Base-by-base conservation (phyloP, 495 filamentous ascomycete genomes). In the Neurospora sp. region DNA sequence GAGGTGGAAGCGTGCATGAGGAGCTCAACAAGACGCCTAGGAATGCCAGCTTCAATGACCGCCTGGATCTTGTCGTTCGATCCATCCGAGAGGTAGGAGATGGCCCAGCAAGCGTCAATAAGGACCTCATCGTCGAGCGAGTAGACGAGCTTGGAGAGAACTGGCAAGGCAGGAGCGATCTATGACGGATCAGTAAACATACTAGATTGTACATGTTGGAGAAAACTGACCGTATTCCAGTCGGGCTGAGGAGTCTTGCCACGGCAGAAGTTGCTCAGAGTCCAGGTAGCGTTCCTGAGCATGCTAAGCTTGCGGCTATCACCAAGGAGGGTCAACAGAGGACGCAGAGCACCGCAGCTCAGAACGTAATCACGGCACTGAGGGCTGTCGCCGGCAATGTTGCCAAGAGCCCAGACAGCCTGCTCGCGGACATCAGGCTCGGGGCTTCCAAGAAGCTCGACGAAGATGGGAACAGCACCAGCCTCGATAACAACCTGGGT, bases 41-140 rank as follows among this genome's bases (percentile, higher is more conserved):
- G 96, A 74, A 99, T 99, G 71, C 94, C 94, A 70, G 95, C 96
- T 82, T 98, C 96, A 79, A 99, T 98, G 53, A 99, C 96, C 65
- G 96, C 95, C 82, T 99, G 96, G 75, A 99, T 99, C 87, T 99
- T 99, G 77, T 99, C 96, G 80, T 99, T 99, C 74, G 94, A 90
- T 22, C 96, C 96, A 82, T 99, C 96, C n/a, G 96, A 98, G 47
- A 99, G 88, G 77, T 99, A 99, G 5, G 96, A 98, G 80, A 99
- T 98, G 70, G 96, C 96, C 96, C 96, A 99, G 89, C 96, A 99
- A 68, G 96, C 96, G 82, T 99, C 96, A 76, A 99, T 99, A 74
- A 99, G 85, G 68, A 99, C 96, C 81, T 99, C 96, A 74, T 99
- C 96, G 77, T 99, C 96, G 18, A 99, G 87, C 71, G 96, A 98